These are phyloP conservation scores for Bodo saltans DNA, from an alignment of 78 protist genomes.

Conservation along the genomic window DNA sequence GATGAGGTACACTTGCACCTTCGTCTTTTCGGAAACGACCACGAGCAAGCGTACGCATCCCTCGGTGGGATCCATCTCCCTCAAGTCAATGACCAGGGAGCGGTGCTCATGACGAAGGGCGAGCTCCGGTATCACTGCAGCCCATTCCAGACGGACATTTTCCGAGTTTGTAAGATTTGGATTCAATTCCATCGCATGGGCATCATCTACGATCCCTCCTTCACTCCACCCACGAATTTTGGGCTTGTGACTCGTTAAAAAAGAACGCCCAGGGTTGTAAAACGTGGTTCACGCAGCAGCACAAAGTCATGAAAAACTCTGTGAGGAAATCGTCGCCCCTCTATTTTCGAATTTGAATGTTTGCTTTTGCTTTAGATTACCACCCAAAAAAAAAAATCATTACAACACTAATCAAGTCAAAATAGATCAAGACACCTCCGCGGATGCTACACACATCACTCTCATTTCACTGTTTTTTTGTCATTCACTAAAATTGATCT, in stretches of 20 bases:
- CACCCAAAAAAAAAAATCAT: no score
- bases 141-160: background rate
- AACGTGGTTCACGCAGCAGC: no score
- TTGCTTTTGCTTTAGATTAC: no score
- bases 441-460: no score
- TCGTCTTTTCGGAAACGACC: background rate
- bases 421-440: no score
- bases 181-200: background rate
- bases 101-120: conserved; percentile 33
- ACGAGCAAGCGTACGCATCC: background rate
- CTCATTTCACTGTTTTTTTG: no score
- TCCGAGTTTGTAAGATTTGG: conserved; percentile 8
- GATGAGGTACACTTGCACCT: background rate
- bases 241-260: background rate
- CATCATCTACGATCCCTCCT: background rate
- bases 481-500: no score
- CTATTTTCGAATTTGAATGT: no score
- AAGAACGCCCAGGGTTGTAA: no score
- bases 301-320: no score
- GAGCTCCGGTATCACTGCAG: conserved; percentile 18
- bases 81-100: background rate
- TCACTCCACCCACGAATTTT: background rate
- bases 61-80: conserved; percentile 28
- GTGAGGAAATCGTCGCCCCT: no score
- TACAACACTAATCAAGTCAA: no score